Evolutionary conservation across 2,329 filamentous ascomycete genomes (phyloP).

Genomic region (Pseudogymnoascus sp.): DNA sequence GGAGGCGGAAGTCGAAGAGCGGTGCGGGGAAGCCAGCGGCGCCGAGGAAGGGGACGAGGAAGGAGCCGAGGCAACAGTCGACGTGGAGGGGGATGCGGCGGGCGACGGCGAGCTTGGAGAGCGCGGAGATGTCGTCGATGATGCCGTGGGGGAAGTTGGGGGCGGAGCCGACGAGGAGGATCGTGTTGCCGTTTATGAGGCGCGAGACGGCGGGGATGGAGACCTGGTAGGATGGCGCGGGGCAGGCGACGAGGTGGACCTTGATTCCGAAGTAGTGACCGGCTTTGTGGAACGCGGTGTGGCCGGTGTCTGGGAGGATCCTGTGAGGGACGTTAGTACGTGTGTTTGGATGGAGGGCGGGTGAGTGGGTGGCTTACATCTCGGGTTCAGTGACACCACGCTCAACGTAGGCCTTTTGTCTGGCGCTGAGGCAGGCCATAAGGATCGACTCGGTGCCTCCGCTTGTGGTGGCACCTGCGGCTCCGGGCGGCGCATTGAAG

Average conservation of each 20-base stretch:
- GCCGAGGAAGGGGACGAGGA: conserved; percentile 85
- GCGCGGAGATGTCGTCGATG: conserved; percentile 83
- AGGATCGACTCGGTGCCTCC: conserved; percentile 95
- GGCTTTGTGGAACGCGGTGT: conserved; percentile 95
- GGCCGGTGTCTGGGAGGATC: conserved; percentile 89
- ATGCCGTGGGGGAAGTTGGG: conserved; percentile 98
- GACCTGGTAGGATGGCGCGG: conserved; percentile 78
- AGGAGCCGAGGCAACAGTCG: conserved; percentile 94
- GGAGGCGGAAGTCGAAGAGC: conserved; percentile 87
- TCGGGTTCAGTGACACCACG: conserved; percentile 86
- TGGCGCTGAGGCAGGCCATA: conserved; percentile 85
- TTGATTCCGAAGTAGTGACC: conserved; percentile 96
- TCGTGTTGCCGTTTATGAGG: conserved; percentile 87
- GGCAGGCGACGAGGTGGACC: conserved; percentile 79
- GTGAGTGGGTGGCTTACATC: conserved; percentile 54
- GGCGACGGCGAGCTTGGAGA: conserved; percentile 75
- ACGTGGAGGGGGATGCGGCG: conserved; percentile 85
- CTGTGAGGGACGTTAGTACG: conserved; percentile 37
- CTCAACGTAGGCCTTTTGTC: conserved; percentile 81
- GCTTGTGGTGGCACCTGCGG: conserved; percentile 81
- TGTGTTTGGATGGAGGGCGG: neutral
- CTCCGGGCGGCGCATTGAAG: conserved; percentile 82
- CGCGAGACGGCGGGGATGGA: conserved; percentile 70
- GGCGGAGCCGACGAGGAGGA: conserved; percentile 87
- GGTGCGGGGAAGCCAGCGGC: conserved; percentile 87